Conservation (phyloP, 371 early-diverging fungal species). For the Rhizopus sp. region DNA sequence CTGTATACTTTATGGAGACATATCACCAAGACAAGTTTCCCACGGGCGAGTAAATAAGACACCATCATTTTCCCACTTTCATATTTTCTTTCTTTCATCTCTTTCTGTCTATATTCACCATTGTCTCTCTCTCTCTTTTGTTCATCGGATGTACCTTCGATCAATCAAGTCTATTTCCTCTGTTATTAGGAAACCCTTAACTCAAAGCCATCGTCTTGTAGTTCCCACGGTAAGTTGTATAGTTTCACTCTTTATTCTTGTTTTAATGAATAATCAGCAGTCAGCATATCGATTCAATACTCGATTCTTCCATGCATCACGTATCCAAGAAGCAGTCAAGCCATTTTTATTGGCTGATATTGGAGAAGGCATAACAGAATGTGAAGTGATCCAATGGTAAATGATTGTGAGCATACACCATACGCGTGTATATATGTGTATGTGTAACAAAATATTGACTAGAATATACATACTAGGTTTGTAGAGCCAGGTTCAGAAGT, state of each 20-base stretch:
- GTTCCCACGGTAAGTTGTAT: neutral
- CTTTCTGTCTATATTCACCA: no score
- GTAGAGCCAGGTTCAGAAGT: constrained; percentile 89
- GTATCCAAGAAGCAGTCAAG: constrained; percentile 46
- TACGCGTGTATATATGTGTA: neutral
- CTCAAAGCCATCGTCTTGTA: no score
- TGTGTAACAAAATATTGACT: no score
- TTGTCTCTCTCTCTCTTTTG: no score
- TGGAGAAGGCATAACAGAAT: constrained; percentile 98
- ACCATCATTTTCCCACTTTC: neutral
- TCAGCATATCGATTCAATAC: no score
- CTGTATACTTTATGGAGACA: no score
- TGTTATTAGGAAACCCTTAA: neutral
- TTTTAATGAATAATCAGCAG: neutral
- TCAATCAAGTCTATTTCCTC: neutral
- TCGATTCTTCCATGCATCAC: constrained; percentile 45
- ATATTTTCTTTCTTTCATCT: neutral
- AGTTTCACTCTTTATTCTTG: neutral
- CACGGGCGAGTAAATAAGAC: neutral
- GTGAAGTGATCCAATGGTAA: constrained; percentile 96
- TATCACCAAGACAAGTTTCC: neutral
- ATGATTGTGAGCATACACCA: neutral
- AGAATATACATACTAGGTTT: constrained; percentile 64
- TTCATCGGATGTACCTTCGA: neutral
- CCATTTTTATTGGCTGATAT: constrained; percentile 95